Evolutionary conservation across 805 yeast genomes (phyloP).

Genomic region (Helenozyma rhizophorensis): DNA sequence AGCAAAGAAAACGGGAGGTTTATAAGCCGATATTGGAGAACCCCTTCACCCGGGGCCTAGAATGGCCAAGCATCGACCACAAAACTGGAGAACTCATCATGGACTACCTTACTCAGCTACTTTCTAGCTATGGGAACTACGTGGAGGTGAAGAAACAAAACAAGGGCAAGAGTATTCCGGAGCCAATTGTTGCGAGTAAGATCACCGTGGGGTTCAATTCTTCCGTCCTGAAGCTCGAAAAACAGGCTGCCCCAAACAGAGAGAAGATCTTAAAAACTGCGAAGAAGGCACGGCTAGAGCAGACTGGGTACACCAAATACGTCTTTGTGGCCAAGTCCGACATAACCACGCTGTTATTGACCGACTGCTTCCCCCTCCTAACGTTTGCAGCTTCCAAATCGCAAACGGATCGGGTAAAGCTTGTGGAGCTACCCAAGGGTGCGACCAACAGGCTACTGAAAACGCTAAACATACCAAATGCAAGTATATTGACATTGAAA

Average conservation of each 20-base stretch:
- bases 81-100: conserved; percentile 7
- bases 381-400: conserved; percentile 41
- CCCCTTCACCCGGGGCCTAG: conserved; percentile 48
- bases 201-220: conserved; percentile 52
- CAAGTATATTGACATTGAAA: conserved; percentile 32
- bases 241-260: conserved; percentile 29
- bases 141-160: conserved; percentile 4
- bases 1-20: conserved; percentile 49
- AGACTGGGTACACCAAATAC: conserved; percentile 22
- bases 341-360: conserved; percentile 44
- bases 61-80: conserved; percentile 12
- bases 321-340: conserved; percentile 64
- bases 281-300: conserved; percentile 1
- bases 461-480: conserved; percentile 23
- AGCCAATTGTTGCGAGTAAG: conserved; percentile 20
- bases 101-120: conserved; percentile 11
- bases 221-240: conserved; percentile 45
- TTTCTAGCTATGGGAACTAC: conserved; percentile 13
- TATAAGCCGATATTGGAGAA: conserved; percentile 63
- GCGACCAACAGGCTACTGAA: conserved; percentile 27
- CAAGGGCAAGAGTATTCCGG: conserved; percentile 8
- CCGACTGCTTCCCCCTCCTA: conserved; percentile 56
- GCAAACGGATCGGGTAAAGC: conserved; percentile 36
- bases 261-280: conserved; percentile 9
- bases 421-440: conserved; percentile 58